A percentile compares a stretch with the other conserved stretches of the same genome.
phyloP scores from a whole-genome alignment of 2,329 filamentous ascomycete species.

The Trematosphaeria pertusa region DNA sequence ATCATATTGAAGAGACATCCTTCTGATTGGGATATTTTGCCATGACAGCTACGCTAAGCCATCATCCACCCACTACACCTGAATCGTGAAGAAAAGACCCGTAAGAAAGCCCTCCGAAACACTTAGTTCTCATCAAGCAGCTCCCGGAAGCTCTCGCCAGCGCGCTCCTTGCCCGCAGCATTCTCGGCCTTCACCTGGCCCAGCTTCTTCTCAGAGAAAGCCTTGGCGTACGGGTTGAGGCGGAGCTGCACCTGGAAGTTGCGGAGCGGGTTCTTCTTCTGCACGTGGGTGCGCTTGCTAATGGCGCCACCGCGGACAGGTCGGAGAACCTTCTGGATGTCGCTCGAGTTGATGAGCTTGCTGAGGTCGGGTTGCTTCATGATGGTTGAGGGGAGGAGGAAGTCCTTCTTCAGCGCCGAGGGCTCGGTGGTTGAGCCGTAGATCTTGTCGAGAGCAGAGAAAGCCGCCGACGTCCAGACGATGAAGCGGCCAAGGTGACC shows the following conservation, averaged over 20 bases:
- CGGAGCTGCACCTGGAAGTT: slow-evolving; percentile 99
- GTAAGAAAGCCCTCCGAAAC: slow-evolving; percentile 24
- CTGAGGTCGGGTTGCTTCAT: slow-evolving; percentile 93
- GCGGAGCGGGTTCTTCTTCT: slow-evolving; percentile 99
- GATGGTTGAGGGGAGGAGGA: slow-evolving; percentile 90
- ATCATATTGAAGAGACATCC: slow-evolving; percentile 20
- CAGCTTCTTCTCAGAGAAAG: slow-evolving; percentile 86
- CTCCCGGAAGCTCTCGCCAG: slow-evolving; percentile 60
- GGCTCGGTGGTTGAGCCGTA: slow-evolving; percentile 92
- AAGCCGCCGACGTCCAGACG: slow-evolving; percentile 97
- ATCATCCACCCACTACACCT: slow-evolving; percentile 23
- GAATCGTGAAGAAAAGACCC: slow-evolving; percentile 31
- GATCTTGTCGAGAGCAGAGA: slow-evolving; percentile 94
- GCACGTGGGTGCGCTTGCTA: slow-evolving; percentile 88
- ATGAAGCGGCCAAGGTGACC: slow-evolving; percentile 99
- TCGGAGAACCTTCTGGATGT: slow-evolving; percentile 95
- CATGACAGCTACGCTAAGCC: slow-evolving; percentile 39
- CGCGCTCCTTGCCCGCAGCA: slow-evolving; percentile 60
- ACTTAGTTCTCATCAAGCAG: slow-evolving; percentile 58
- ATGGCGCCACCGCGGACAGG: slow-evolving; percentile 87
- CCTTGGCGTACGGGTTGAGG: slow-evolving; percentile 96
- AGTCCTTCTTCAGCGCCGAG: slow-evolving; percentile 97
- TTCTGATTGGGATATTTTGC: slow-evolving; percentile 31
- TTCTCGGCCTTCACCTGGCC: slow-evolving; percentile 71
- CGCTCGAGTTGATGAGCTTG: slow-evolving; percentile 98